Conservation (phyloP, 2,329 filamentous ascomycete genomes). For the Rosellinia necatrix region DNA sequence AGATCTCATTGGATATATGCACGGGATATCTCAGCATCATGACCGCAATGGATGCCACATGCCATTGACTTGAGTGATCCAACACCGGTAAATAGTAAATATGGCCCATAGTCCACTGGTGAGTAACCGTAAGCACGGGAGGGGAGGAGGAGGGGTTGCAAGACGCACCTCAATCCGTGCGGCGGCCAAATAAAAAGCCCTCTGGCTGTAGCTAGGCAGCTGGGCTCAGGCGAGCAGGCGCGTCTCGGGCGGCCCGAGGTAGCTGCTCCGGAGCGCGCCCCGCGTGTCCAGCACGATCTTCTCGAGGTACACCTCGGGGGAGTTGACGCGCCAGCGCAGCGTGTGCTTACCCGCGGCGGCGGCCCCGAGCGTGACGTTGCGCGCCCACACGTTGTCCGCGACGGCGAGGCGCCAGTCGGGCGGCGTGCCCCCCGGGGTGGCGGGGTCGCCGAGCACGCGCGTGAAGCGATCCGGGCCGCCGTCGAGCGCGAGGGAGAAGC, state of each 20-base stretch:
- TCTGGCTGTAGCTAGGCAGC: too few relatives aligned
- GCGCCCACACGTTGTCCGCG: conserved; percentile 55
- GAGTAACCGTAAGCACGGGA: too few relatives aligned
- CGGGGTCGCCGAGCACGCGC: conserved; percentile 46
- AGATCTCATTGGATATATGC: too few relatives aligned
- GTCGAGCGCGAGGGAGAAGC: conserved; percentile 55
- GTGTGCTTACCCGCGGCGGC: conserved; percentile 37
- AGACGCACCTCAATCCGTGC: too few relatives aligned
- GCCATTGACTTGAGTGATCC: too few relatives aligned
- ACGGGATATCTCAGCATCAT: too few relatives aligned
- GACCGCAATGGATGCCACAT: too few relatives aligned
- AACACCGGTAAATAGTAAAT: too few relatives aligned
- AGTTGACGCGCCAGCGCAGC: conserved; percentile 40
- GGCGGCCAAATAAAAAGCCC: too few relatives aligned
- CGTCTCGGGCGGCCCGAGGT: conserved; percentile 44
- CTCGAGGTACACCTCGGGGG: conserved; percentile 44
- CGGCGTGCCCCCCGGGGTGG: conserved; percentile 49
- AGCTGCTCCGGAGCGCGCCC: conserved; percentile 41
- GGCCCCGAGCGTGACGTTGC: conserved; percentile 40
- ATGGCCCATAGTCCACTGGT: too few relatives aligned
- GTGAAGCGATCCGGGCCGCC: conserved; percentile 46
- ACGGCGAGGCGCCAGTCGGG: conserved; percentile 55
- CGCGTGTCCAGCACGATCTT: conserved; percentile 44
- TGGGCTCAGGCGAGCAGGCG: conserved; percentile 13
- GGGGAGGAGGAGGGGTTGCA: too few relatives aligned